phyloP scores from a whole-genome alignment of 2,329 filamentous ascomycete species.

The Periconia sp. region DNA sequence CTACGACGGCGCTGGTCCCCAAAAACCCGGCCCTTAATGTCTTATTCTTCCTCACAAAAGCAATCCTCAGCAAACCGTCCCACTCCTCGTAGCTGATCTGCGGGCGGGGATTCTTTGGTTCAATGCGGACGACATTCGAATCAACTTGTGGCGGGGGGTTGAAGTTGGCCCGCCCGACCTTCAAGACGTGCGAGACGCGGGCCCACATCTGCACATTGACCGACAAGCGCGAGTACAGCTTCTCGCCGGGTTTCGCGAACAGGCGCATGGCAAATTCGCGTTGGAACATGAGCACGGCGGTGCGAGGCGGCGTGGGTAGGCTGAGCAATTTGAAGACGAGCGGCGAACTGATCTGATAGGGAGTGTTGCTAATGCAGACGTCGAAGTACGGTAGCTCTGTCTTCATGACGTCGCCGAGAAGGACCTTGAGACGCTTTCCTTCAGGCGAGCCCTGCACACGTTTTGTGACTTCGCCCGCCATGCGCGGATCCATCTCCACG shows the following conservation, averaged over 20 bases:
- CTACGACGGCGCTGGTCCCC: constrained; percentile 76
- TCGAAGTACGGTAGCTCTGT: constrained; percentile 75
- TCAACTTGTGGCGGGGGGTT: constrained; percentile 92
- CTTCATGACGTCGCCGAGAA: constrained; percentile 93
- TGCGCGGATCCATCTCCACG: constrained; percentile 91
- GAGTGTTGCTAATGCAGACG: constrained; percentile 77
- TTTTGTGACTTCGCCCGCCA: constrained; percentile 93
- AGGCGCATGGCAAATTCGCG: constrained; percentile 90
- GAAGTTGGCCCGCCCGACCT: constrained; percentile 96
- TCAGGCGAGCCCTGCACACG: constrained; percentile 87
- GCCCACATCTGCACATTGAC: constrained; percentile 96
- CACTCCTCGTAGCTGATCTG: constrained; percentile 93
- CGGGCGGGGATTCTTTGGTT: constrained; percentile 82
- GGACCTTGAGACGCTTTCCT: constrained; percentile 75
- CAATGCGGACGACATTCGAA: constrained; percentile 84
- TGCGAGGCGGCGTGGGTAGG: constrained; percentile 76
- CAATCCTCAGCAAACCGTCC: constrained; percentile 83
- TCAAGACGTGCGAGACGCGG: constrained; percentile 74
- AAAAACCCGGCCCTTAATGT: constrained; percentile 81
- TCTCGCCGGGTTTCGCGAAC: constrained; percentile 83
- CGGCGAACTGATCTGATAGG: constrained; percentile 81
- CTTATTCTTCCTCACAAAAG: constrained; percentile 88
- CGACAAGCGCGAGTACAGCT: constrained; percentile 84
- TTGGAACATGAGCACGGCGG: constrained; percentile 93
- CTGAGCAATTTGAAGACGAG: constrained; percentile 88